phyloP scores from a whole-genome alignment of 73 alveolate genomes.

The Blepharisma stoltei region DNA sequence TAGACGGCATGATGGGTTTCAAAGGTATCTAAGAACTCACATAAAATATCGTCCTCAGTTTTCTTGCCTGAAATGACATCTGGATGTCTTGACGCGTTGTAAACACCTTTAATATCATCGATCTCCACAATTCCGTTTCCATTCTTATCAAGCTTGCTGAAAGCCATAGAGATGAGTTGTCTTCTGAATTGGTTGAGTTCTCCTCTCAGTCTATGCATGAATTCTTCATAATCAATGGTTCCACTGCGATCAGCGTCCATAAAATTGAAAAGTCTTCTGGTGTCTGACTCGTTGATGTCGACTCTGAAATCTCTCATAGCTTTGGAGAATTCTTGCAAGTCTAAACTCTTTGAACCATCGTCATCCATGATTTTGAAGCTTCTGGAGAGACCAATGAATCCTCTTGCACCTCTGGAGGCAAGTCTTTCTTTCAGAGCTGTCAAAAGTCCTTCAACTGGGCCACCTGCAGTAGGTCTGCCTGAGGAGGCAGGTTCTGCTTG shows the following conservation, averaged over 20 bases:
- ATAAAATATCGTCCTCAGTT: conserved; percentile 53
- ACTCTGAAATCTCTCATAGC: conserved; percentile 31
- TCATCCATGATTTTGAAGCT: conserved; percentile 48
- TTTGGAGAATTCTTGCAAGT: conserved; percentile 32
- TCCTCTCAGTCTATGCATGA: conserved; percentile 33
- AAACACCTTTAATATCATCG: conserved; percentile 59
- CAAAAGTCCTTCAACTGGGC: conserved; percentile 37
- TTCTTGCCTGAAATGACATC: conserved; percentile 67
- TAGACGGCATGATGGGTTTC: conserved; percentile 52
- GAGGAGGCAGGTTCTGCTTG: no score
- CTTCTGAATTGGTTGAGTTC: conserved; percentile 44
- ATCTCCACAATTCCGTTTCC: conserved; percentile 75
- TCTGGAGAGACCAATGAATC: conserved; percentile 80
- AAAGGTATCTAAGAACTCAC: conserved; percentile 54
- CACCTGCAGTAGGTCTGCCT: background rate
- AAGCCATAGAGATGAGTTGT: conserved; percentile 63
- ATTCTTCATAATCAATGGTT: conserved; percentile 34
- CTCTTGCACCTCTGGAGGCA: conserved; percentile 79
- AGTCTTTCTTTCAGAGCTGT: conserved; percentile 63
- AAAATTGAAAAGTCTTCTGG: conserved; percentile 30
- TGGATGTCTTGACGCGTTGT: conserved; percentile 70
- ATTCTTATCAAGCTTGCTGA: conserved; percentile 74
- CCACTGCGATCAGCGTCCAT: conserved; percentile 35
- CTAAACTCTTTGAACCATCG: conserved; percentile 20
- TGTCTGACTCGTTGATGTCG: conserved; percentile 25